phyloP scores from a whole-genome alignment of 805 yeast genomes.

The Cyberlindnera maritima region DNA sequence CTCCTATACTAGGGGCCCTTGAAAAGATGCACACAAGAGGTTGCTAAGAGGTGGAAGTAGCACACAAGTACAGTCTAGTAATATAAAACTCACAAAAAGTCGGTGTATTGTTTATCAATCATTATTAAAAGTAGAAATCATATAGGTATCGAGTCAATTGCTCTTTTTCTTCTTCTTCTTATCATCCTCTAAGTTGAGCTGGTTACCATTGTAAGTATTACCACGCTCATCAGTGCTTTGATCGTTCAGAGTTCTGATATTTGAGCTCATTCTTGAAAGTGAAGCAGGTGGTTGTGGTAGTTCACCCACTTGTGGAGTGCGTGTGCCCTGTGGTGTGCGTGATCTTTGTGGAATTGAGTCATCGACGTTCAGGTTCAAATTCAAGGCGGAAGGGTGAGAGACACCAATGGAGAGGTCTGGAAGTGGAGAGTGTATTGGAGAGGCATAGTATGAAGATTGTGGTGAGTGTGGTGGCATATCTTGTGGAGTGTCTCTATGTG shows the following conservation, averaged over 20 bases:
- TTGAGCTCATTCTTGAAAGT: constrained; percentile 16
- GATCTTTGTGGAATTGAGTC: constrained; percentile 11
- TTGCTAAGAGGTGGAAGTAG: too few relatives aligned
- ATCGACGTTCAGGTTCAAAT: constrained; percentile 20
- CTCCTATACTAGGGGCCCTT: too few relatives aligned
- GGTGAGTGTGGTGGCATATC: constrained; percentile 14
- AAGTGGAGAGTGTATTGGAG: constrained; percentile 25
- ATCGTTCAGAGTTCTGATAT: constrained; percentile 30
- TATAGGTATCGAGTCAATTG: too few relatives aligned
- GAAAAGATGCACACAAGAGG: too few relatives aligned
- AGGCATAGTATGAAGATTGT: constrained; percentile 29
- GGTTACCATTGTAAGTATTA: constrained; percentile 60
- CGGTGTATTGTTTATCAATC: not conserved
- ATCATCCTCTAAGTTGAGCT: constrained; percentile 50
- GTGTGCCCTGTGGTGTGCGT: constrained; percentile 10
- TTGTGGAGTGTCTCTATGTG: constrained; percentile 10
- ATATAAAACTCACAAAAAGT: too few relatives aligned
- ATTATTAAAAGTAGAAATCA: too few relatives aligned
- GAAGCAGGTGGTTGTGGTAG: constrained; percentile 6
- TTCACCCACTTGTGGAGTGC: constrained; percentile 1
- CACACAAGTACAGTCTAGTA: too few relatives aligned
- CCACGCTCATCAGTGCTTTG: constrained; percentile 35
- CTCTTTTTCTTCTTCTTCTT: constrained; percentile 16
- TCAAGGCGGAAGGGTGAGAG: constrained; percentile 25
- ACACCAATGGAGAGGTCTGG: constrained; percentile 10